Evolutionary conservation across 495 filamentous ascomycete genomes (phyloP).

Genomic region (Penicillium malachiteum): DNA sequence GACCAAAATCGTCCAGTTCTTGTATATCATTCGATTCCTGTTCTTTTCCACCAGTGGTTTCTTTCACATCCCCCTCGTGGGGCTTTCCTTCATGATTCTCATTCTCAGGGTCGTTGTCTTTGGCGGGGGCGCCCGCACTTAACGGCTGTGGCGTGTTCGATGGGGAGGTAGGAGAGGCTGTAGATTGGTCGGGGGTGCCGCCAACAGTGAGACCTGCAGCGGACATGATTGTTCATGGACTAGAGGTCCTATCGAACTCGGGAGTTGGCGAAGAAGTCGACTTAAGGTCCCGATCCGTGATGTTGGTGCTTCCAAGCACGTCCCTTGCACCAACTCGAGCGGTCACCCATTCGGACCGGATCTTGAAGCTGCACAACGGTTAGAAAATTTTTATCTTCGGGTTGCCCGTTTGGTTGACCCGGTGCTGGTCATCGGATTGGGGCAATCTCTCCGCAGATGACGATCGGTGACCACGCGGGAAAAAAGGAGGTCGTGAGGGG

Average conservation of each 20-base stretch:
- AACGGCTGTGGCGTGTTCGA: conserved; percentile 13
- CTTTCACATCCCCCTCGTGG: neutral
- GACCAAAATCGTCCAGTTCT: conserved; percentile 45
- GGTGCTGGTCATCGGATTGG: conserved; percentile 23
- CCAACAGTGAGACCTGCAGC: conserved; percentile 20
- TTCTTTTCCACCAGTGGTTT: neutral
- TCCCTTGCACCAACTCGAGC: conserved; percentile 13
- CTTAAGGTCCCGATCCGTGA: conserved; percentile 8
- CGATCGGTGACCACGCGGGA: conserved; percentile 25
- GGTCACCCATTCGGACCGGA: conserved; percentile 26
- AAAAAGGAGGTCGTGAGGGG: conserved; percentile 27
- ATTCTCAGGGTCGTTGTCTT: conserved; percentile 12
- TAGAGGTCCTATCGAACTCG: conserved; percentile 10
- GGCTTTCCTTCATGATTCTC: neutral
- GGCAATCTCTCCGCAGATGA: conserved; percentile 23
- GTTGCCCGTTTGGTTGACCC: conserved; percentile 5
- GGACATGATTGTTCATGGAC: conserved; percentile 34
- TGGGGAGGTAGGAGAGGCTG: conserved; percentile 9
- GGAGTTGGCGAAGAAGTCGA: neutral
- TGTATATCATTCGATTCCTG: conserved; percentile 20
- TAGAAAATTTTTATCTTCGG: neutral
- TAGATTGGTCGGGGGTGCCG: conserved; percentile 18
- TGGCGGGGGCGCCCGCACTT: conserved; percentile 5
- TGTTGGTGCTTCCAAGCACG: conserved; percentile 14
- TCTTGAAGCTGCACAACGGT: neutral